A percentile compares a stretch with the other conserved stretches of the same genome.
These are phyloP conservation scores for Aspergillus steynii DNA, from an alignment of 495 filamentous ascomycete genomes.

Conservation along the genomic window DNA sequence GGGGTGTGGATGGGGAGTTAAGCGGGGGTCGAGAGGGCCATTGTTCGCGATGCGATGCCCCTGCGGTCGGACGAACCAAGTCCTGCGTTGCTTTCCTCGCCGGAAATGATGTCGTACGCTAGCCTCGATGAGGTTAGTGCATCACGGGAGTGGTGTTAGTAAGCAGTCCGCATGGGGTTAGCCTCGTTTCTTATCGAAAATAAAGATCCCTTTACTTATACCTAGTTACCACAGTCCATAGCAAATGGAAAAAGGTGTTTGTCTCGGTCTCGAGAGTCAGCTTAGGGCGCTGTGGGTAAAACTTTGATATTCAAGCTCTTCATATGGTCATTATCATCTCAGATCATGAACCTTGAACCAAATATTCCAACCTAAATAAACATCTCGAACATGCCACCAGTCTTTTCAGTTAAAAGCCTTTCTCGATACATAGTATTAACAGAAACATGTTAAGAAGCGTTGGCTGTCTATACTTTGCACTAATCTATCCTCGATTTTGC, in stretches of 20 bases:
- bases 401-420: too few relatives aligned
- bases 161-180: not conserved
- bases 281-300: too few relatives aligned
- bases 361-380: too few relatives aligned
- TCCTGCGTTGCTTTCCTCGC: constrained; percentile 1
- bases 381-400: too few relatives aligned
- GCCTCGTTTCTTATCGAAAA: too few relatives aligned
- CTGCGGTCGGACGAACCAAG: constrained; percentile 18
- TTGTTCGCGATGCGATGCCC: constrained; percentile 32
- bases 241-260: too few relatives aligned
- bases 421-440: too few relatives aligned
- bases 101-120: constrained; percentile 31
- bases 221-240: not conserved
- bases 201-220: not conserved
- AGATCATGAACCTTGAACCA: too few relatives aligned
- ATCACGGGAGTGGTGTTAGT: not conserved
- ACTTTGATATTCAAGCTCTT: too few relatives aligned
- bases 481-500: not conserved
- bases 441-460: too few relatives aligned
- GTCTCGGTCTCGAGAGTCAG: too few relatives aligned
- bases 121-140: constrained; percentile 14
- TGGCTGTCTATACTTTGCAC: not conserved
- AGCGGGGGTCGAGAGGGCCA: constrained; percentile 14
- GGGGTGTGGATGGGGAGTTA: constrained; percentile 12
- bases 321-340: too few relatives aligned